These are phyloP conservation scores for Lithocarpus polystachyus DNA, from an alignment of 306 rosid genomes.

Conservation along the genomic window DNA sequence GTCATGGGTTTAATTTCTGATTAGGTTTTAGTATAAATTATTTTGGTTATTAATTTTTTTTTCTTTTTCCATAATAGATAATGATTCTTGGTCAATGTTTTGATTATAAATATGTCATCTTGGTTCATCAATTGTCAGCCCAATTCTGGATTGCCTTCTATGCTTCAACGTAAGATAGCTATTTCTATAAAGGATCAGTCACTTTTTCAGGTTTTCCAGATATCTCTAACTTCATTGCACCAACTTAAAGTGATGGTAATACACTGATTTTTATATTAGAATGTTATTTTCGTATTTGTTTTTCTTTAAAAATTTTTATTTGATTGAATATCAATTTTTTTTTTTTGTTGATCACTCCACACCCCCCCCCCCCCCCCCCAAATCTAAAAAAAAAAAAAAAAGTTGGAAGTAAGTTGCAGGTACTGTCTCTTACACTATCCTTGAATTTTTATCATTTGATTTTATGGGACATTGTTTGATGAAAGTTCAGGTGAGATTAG, in stretches of 20 bases:
- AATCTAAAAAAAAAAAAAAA: neutral
- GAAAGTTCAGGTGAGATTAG: conserved; percentile 48
- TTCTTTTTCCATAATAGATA: neutral
- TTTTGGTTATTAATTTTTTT: neutral
- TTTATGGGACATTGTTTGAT: conserved; percentile 43
- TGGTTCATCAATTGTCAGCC: conserved; percentile 30
- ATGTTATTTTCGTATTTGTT: too few species aligned
- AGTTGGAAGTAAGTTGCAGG: conserved; percentile 48
- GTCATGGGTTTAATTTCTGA: too few species aligned
- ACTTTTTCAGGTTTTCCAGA: conserved; percentile 38
- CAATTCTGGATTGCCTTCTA: conserved; percentile 36
- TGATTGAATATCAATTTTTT: too few species aligned
- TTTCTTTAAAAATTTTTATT: too few species aligned
- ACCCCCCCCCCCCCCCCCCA: neutral
- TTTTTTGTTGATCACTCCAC: too few species aligned
- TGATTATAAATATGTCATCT: conserved; percentile 7
- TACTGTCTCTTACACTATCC: conserved; percentile 33
- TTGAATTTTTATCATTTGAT: conserved; percentile 42
- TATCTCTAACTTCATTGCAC: conserved; percentile 39
- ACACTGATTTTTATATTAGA: neutral
- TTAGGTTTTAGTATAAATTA: neutral
- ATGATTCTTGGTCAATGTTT: conserved; percentile 11
- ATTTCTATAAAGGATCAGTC: conserved; percentile 38
- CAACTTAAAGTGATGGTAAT: conserved; percentile 38
- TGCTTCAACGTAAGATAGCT: conserved; percentile 42